Conservation (phyloP, 805 yeast species). For the Spathaspora girioi region DNA sequence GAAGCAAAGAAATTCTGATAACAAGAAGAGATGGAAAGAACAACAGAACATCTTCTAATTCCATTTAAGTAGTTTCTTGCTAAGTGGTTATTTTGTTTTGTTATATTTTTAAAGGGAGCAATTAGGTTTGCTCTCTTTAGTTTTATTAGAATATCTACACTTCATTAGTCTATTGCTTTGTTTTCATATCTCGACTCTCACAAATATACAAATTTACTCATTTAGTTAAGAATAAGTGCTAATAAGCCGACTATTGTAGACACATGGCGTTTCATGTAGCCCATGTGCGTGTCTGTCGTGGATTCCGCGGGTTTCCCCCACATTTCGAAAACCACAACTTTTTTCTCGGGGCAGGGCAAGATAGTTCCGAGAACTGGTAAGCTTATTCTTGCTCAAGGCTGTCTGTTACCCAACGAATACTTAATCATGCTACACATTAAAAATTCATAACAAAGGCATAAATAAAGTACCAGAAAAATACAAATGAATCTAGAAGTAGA, state of each 20-base stretch:
- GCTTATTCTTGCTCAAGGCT: neutral
- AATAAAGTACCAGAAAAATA: neutral
- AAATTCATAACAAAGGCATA: neutral
- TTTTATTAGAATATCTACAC: neutral
- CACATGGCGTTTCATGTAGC: neutral
- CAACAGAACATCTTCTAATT: neutral
- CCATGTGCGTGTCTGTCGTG: neutral
- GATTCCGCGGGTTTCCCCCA: neutral
- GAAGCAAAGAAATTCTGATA: conserved; percentile 10
- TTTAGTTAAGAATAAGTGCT: neutral
- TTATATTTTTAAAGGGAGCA: neutral
- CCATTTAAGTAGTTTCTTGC: neutral
- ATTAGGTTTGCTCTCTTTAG: neutral
- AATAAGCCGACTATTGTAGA: neutral
- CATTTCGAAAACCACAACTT: neutral
- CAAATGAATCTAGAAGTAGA: neutral
- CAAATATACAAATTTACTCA: neutral
- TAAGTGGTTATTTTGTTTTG: neutral
- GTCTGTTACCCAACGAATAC: neutral
- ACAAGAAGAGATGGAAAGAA: neutral
- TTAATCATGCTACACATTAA: neutral
- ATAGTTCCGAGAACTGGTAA: neutral
- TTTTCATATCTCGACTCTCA: neutral
- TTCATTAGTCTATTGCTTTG: neutral
- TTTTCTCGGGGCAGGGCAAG: neutral